Evolutionary conservation across 225 moss, liverwort and hornwort species (phyloP), one percentile per base, ranked within the genome.

Genomic region (Sphagnum contortum): DNA sequence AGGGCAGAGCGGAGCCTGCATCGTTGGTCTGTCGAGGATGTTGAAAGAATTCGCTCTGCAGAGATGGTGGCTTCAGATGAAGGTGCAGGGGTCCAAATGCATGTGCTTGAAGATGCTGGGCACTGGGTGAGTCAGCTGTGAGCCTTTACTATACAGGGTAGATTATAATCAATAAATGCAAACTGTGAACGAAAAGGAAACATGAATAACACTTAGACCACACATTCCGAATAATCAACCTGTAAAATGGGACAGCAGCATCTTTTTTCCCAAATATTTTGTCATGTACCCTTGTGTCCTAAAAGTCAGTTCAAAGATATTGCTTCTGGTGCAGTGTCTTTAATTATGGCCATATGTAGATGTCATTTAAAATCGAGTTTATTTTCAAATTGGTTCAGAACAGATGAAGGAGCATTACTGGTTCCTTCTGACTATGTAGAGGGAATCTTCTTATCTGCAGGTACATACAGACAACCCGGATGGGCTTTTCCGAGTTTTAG

Each of bases 51-150:
- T 59, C 90, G 88, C 55, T 48, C 77, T 44, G 96, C 96, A 60
- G 96, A 92, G 87, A 85, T 81, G 71, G 68, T 90, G 70, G 92
- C 96, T 44, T 89, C 88, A 10, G 74, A 71, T 66, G 90, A 96
- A 76, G 96, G 96, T 65, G 96, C 96, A 8, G 92, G 96, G 60
- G 96, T 96, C 69, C 85, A 90, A 79, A 90, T 96, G 96, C 96
- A 96, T 66, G 82, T 96, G 0, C 80, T 96, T 5, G 96, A 92
- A 79, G 96, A 96, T 72, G 87, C 96, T 4, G 96, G 96, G 45
- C 96, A 96, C 70, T 96, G 96, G 96, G 96, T 95, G 72, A 55
- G 87, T 80, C 52, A 29, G 29, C 29, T 29, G 29, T 29, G 29
- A 29, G 29, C 29, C 29, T 29, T 29, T 29, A 29, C 29, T 29